A percentile compares a stretch with the other conserved stretches of the same genome.
Evolutionary conservation across 208 protist genomes (phyloP).

Genomic region (Acanthamoeba polyphaga): DNA sequence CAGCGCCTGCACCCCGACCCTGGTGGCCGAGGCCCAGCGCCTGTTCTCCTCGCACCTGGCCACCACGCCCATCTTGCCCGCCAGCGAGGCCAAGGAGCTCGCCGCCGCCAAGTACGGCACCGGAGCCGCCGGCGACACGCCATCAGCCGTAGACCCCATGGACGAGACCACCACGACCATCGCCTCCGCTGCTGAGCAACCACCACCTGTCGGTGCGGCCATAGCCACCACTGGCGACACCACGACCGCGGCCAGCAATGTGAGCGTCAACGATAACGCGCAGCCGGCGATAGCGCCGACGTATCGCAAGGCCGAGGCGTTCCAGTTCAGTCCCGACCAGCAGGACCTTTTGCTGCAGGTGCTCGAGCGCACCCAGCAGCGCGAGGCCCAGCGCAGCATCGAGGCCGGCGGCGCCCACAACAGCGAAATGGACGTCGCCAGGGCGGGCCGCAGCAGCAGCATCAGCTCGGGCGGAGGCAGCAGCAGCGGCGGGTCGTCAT

Average conservation of each 20-base stretch:
- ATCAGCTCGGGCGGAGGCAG: not conserved
- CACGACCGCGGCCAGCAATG: not conserved
- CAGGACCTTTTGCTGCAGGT: not conserved
- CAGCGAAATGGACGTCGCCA: no score
- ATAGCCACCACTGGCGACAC: not conserved
- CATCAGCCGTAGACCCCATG: not conserved
- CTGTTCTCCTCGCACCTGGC: not conserved
- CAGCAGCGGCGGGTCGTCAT: not conserved
- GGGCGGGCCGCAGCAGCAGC: no score
- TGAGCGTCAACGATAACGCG: not conserved
- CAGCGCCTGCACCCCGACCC: not conserved
- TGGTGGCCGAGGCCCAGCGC: conserved; percentile 32
- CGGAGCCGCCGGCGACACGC: not conserved
- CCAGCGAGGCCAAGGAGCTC: conserved; percentile 14
- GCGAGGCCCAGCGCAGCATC: not conserved
- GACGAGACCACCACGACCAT: not conserved
- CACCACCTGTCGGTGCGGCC: no score
- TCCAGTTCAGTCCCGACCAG: conserved; percentile 36
- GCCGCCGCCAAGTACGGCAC: not conserved
- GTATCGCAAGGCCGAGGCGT: not conserved
- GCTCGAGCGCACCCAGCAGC: conserved; percentile 12
- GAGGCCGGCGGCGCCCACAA: not conserved
- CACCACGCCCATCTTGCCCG: not conserved
- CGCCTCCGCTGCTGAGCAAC: no score
- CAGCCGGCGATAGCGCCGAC: not conserved